Percentiles rank a stretch among this genome's conserved stretches.
These are phyloP conservation scores for Raphanus sativus DNA, from an alignment of 345 rosid genomes.

Conservation along the genomic window DNA sequence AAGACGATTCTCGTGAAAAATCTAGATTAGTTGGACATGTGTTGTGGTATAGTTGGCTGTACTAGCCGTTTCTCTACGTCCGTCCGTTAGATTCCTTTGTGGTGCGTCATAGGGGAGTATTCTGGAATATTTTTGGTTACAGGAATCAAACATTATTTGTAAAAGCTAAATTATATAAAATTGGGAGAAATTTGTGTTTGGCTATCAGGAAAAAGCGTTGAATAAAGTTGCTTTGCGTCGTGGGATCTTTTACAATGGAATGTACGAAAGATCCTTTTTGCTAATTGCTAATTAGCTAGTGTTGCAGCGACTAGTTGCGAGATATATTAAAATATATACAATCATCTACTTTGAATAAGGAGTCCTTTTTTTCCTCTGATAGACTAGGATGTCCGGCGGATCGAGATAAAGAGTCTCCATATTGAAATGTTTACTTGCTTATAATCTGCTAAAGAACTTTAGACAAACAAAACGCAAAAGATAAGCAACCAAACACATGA, in stretches of 20 bases:
- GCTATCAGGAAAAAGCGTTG: slow-evolving; percentile 14
- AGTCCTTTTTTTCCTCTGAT: neutral
- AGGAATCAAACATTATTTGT: slow-evolving; percentile 5
- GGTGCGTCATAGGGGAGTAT: slow-evolving; percentile 4
- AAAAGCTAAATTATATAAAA: neutral
- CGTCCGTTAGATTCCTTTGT: slow-evolving; percentile 35
- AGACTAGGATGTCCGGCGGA: neutral
- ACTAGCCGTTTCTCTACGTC: slow-evolving; percentile 19
- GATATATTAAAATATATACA: neutral
- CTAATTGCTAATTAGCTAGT: slow-evolving; percentile 6
- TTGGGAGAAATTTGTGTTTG: slow-evolving; percentile 4
- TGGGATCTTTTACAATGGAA: slow-evolving; percentile 46
- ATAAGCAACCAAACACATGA: neutral
- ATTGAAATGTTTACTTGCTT: neutral
- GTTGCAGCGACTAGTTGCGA: neutral
- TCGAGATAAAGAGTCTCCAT: neutral
- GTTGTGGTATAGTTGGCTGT: neutral
- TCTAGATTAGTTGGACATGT: slow-evolving; percentile 21
- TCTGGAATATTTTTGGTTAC: slow-evolving; percentile 14
- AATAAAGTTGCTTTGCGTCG: slow-evolving; percentile 27
- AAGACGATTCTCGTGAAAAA: neutral
- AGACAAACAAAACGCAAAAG: neutral
- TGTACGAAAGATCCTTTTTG: slow-evolving; percentile 21
- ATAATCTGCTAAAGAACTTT: neutral
- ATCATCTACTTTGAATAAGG: neutral